Base-by-base conservation (phyloP, 345 rosid genomes). In the Limnanthes douglasii region DNA sequence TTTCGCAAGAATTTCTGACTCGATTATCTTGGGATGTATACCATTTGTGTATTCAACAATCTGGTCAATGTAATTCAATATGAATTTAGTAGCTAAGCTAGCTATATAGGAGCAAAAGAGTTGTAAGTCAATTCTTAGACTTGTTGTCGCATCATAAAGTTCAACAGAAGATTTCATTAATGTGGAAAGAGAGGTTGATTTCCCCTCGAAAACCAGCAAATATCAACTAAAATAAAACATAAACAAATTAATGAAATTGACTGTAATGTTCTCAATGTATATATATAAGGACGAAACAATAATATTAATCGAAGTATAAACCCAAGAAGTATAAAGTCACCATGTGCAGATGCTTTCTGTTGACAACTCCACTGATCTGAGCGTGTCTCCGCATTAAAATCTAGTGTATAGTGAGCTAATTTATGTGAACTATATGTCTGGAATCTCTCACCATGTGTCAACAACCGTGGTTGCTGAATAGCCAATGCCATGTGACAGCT, bases 81-180 rank as follows among this genome's bases (percentile, higher is more conserved):
- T 67, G 25, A 80, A 75, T 43, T 78, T 88, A 64, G 75, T 78
- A 9, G 83, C 80, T 48, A 68, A 50, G 20, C 69, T 73, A 15
- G 79, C 60, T 59, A 88, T 70, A 35, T 75, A 45, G 51, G 94
- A 75, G 59, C 68, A 84, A 59, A 84, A 68, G 11, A 90, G 62
- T 69, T 90, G 98, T 31, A 90, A 56, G 53, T 65, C 73, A 51
- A 90, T 62, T 54, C 94, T 88, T 69, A 90, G 59, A 59, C 86
- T 75, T 55, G 85, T 84, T 48, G 99, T 93, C 31, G 78, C 94
- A 1, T 88, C 94, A 58, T 81, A 84, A 18, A 90, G 71, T 57
- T 66, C 88, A 67, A 75, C 80, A 30, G 94, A 77, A 45, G 66
- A 77, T 30, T 59, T 59, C 64, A 59, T 59, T 35, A 59, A 24